phyloP scores from a whole-genome alignment of 257 asterid species.

The Thymus mandschuricus region DNA sequence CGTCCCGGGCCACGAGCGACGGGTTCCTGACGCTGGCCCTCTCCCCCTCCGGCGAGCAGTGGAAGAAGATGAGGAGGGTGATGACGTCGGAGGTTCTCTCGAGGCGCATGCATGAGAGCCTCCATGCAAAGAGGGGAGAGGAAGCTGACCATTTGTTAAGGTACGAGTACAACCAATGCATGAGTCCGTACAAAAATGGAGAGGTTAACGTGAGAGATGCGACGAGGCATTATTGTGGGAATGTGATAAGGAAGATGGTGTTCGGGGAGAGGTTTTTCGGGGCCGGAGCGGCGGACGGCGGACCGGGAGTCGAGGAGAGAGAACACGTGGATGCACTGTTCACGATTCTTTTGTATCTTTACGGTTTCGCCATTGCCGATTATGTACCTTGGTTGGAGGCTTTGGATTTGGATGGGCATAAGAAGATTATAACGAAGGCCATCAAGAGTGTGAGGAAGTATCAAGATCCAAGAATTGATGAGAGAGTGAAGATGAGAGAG shows the following conservation, averaged over 20 bases:
- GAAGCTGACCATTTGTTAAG: slow-evolving; percentile 36
- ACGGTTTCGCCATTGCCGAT: slow-evolving; percentile 33
- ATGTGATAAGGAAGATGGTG: slow-evolving; percentile 23
- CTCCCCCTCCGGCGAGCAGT: slow-evolving; percentile 21
- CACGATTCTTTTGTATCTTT: background rate
- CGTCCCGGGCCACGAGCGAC: slow-evolving; percentile 6
- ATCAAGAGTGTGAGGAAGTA: slow-evolving; percentile 16
- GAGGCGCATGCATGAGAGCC: background rate
- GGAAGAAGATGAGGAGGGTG: slow-evolving; percentile 40
- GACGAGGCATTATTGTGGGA: slow-evolving; percentile 34
- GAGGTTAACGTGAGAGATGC: slow-evolving; percentile 23
- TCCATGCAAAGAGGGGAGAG: slow-evolving; percentile 23
- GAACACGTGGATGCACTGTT: slow-evolving; percentile 36
- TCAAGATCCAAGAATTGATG: slow-evolving; percentile 31
- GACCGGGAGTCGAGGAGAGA: slow-evolving; percentile 38
- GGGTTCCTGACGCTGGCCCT: slow-evolving; percentile 15
- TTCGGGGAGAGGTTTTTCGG: slow-evolving; percentile 35
- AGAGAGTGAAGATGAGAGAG: slow-evolving; percentile 37
- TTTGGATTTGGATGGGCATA: slow-evolving; percentile 43
- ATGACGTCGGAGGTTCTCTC: slow-evolving; percentile 34
- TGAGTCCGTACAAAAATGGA: background rate
- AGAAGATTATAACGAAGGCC: slow-evolving; percentile 11
- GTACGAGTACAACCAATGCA: slow-evolving; percentile 15
- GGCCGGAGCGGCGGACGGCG: slow-evolving; percentile 37
- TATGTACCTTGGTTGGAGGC: slow-evolving; percentile 32